Evolutionary conservation across 148 eudicot species (phyloP), one percentile per base, ranked within the genome.

Genomic region (Pharnaceum exiguum): DNA sequence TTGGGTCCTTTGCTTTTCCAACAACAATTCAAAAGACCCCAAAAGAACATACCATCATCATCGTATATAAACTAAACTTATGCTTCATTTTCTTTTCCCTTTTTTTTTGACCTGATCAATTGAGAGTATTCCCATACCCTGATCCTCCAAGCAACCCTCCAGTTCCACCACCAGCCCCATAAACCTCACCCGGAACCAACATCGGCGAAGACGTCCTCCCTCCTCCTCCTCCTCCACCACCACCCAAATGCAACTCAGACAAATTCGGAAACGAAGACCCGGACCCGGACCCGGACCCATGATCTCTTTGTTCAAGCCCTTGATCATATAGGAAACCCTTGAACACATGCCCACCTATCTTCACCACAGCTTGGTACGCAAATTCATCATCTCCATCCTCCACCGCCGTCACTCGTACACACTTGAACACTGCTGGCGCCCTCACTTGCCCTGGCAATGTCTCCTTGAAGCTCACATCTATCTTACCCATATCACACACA

Each of bases 241-340:
- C 88, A 11, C 90, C 95, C 65, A 90, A 75, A 79, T 90, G 87
- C 31, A 90, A 74, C 47, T 82, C 97, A 0, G 97, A 87, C 5
- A 87, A 30, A 56, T 87, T 85, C 7, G 93, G 90, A 47, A 87
- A 77, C 5, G 70, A n/a, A n/a, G n/a, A n/a, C n/a, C n/a, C n/a
- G n/a, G n/a, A n/a, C n/a, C n/a, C n/a, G n/a, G n/a, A n/a, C n/a
- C n/a, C n/a, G n/a, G n/a, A n/a, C n/a, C n/a, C n/a, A n/a, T n/a
- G 79, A 10, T 83, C 97, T 54, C 77, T 76, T 13, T 75, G 46
- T 24, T 90, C 95, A 37, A 67, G 19, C 2, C 97, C 97, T 77
- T 82, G 90, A 77, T 91, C 96, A 62, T 91, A 87, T 10, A 91
- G 55, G 29, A 91, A 79, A 2, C 97, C 97, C 62, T 91, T 91